Conservation (phyloP, 345 rosid species). For the Eucalyptus pumila region DNA sequence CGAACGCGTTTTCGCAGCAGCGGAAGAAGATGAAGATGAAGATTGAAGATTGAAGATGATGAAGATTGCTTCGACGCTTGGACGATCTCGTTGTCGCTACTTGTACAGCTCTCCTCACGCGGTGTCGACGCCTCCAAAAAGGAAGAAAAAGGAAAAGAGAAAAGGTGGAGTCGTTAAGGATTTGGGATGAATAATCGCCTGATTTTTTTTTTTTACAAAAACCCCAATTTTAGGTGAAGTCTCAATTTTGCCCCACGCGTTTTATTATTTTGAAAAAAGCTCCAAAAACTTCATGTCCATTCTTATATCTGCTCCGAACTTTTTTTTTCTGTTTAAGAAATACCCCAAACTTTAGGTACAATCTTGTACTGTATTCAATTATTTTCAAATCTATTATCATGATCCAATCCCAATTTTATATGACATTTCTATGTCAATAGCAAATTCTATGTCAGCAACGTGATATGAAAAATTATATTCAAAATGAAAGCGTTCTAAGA, state of each 20-base stretch:
- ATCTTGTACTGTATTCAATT: neutral
- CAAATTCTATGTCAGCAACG: accelerated
- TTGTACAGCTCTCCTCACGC: neutral
- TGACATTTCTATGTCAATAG: too few relatives aligned
- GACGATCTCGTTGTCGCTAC: neutral
- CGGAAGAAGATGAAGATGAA: neutral
- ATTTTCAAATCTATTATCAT: neutral
- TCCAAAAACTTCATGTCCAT: neutral
- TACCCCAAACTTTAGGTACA: too few relatives aligned
- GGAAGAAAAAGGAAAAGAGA: accelerated
- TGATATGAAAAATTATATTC: neutral
- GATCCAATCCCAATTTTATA: neutral
- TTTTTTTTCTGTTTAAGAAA: too few relatives aligned
- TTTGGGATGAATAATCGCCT: neutral
- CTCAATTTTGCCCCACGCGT: neutral
- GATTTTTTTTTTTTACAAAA: too few relatives aligned
- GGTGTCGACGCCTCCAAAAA: neutral
- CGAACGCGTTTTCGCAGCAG: neutral
- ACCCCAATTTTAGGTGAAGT: neutral
- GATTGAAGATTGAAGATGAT: neutral
- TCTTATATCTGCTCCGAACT: neutral
- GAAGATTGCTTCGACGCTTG: neutral
- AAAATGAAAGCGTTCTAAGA: too few relatives aligned
- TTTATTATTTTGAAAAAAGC: neutral
- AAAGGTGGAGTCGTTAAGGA: neutral